A percentile compares a stretch with the other conserved stretches of the same genome.
Conservation (phyloP, 108 stramenopile species). For the Cyclostephanos tholiformis region DNA sequence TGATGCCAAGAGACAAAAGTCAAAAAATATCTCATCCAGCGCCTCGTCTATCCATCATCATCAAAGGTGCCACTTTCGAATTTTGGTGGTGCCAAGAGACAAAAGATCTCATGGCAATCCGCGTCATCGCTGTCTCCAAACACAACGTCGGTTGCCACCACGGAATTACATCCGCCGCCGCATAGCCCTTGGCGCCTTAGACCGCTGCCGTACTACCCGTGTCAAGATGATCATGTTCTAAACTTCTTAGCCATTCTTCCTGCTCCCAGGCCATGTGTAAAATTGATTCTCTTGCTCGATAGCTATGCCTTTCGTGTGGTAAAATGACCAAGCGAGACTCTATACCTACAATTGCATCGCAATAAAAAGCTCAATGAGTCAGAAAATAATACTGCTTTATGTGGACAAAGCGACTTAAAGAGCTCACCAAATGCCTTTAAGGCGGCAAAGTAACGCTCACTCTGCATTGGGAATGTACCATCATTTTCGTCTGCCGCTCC, state of each 20-base stretch:
- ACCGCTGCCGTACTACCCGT: not conserved
- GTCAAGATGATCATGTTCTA: slow-evolving; percentile 19
- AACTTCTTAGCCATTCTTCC: slow-evolving; percentile 49
- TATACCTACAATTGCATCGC: slow-evolving; percentile 5
- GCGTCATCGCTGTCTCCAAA: no score
- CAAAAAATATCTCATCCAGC: no score
- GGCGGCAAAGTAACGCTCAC: slow-evolving; percentile 53
- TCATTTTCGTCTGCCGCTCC: slow-evolving; percentile 54
- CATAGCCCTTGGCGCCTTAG: no score
- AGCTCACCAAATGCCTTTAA: slow-evolving; percentile 53
- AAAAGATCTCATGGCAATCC: no score
- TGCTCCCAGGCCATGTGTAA: slow-evolving; percentile 58
- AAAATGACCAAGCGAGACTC: slow-evolving; percentile 52
- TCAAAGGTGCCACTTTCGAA: no score
- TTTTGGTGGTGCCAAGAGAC: no score
- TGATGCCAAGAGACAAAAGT: no score
- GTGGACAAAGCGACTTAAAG: not conserved
- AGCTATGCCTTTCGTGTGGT: slow-evolving; percentile 52
- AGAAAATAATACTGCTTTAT: not conserved
- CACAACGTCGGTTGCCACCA: no score
- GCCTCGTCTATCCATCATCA: no score
- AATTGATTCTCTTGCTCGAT: slow-evolving; percentile 51
- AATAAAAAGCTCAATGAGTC: not conserved
- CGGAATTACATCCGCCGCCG: no score
- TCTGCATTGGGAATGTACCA: slow-evolving; percentile 55